Evolutionary conservation across 2,329 filamentous ascomycete genomes (phyloP), one percentile per base, ranked within the genome.

Genomic region (Bipolaris cookei): DNA sequence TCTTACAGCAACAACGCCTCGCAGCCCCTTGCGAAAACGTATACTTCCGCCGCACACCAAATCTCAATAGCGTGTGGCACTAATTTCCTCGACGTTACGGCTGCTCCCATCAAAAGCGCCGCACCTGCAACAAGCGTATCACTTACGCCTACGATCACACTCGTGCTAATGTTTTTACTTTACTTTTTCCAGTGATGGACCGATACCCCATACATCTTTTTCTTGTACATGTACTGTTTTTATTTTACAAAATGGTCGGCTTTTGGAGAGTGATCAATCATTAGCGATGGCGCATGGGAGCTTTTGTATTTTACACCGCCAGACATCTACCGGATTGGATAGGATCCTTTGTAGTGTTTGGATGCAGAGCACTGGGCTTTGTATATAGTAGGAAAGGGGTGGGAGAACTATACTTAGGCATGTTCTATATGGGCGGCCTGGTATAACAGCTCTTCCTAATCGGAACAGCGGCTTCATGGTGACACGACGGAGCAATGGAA

Each of bases 11-110:
- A 83, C 13, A 86, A 92, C 66, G 80, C 85, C 34, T 83, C 80
- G 3, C 86, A 90, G 65, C 84, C 87, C 6, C 83, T 98, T 44
- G 84, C 85, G 23, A 75, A 80, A 14, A 90, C 88, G 0, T 98
- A 97, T 73, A 77, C 83, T 5, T 69, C 79, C 8, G 92, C 92
- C 0, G 93, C 94, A 0, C 77, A 83, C 60, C 85, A 89, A 67
- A 83, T 98, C 49, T 90, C 97, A 70, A 80, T 85, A 10, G 81
- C 70, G 10, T 89, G 86, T 65, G 86, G 86, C 0, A 77, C 80
- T 1, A 73, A 67, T 0, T 88, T 87, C 64, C 82, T 83, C 11
- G 81, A 81, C 59, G 76, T 78, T 11, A 82, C 80, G 32, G 74
- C 84, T 82, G 70, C 74, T 13, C 73, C 73, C 2, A 61, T 74